Percentiles rank a stretch among this genome's conserved stretches.
Conservation (phyloP, 2,329 filamentous ascomycete genomes). For the Xylariaceae sp. region DNA sequence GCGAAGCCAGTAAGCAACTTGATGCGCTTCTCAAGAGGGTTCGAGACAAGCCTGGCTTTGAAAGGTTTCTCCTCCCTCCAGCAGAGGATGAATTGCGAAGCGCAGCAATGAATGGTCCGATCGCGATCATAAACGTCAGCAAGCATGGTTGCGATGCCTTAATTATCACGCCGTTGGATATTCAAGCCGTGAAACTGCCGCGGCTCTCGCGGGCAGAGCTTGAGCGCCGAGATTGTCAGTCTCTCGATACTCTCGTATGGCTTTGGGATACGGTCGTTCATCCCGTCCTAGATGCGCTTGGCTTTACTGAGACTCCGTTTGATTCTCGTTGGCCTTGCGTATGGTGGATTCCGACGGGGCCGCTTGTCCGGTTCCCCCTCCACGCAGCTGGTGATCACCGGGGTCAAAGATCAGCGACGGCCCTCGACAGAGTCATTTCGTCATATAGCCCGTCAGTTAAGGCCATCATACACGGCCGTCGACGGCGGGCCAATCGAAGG, state of each 20-base stretch:
- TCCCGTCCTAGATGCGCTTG: background rate
- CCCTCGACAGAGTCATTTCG: constrained; percentile 32
- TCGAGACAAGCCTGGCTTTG: constrained; percentile 24
- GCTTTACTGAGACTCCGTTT: background rate
- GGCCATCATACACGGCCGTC: constrained; percentile 26
- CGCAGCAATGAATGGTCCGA: constrained; percentile 24
- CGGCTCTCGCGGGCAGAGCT: constrained; percentile 3
- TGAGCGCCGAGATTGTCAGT: too few species aligned
- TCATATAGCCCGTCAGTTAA: constrained; percentile 35
- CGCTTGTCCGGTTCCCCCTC: constrained; percentile 29
- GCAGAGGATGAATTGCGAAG: constrained; percentile 17
- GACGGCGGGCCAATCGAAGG: background rate
- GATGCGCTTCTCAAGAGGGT: constrained; percentile 16
- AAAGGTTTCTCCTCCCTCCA: constrained; percentile 24
- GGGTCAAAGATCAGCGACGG: constrained; percentile 1
- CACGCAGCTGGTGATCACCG: constrained; percentile 33
- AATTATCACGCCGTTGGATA: constrained; percentile 20
- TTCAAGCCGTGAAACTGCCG: constrained; percentile 20
- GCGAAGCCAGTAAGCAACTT: background rate
- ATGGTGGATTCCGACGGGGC: constrained; percentile 34
- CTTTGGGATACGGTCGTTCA: background rate
- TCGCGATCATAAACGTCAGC: constrained; percentile 32
- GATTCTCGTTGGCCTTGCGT: constrained; percentile 24
- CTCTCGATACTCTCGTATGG: background rate
- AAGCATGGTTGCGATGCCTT: constrained; percentile 30